Percentiles rank a stretch among this genome's conserved stretches.
Conservation (phyloP, 2,329 filamentous ascomycete genomes). For the Reticulascus tulasneorum region DNA sequence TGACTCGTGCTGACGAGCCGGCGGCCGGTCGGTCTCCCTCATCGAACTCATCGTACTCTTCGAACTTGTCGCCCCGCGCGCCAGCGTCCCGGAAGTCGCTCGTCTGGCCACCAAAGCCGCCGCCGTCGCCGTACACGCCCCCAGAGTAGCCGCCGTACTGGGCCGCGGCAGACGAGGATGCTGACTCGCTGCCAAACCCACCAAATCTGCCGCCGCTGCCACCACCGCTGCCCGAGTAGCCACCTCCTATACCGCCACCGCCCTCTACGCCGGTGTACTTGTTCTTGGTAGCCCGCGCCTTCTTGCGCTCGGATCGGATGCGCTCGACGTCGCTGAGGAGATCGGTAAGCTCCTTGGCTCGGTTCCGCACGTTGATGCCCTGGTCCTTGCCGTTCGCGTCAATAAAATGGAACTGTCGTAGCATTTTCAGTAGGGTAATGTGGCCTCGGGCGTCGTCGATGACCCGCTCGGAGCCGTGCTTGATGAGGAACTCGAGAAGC, state of each 20-base stretch:
- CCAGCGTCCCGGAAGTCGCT: constrained; percentile 62
- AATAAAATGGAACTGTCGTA: constrained; percentile 97
- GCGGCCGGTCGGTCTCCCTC: constrained; percentile 55
- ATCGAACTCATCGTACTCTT: constrained; percentile 96
- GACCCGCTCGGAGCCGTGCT: constrained; percentile 95
- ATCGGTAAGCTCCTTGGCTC: constrained; percentile 91
- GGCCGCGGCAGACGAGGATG: constrained; percentile 55
- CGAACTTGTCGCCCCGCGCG: constrained; percentile 70
- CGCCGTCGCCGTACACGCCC: constrained; percentile 90
- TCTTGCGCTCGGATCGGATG: constrained; percentile 80
- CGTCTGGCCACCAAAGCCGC: constrained; percentile 79
- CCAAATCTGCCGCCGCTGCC: constrained; percentile 63
- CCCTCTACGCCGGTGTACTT: constrained; percentile 96
- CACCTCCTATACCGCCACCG: constrained; percentile 58
- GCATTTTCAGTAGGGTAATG: constrained; percentile 93
- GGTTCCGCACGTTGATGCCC: constrained; percentile 93
- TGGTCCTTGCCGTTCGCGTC: constrained; percentile 96
- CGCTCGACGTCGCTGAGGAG: constrained; percentile 89
- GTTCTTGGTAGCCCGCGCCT: constrained; percentile 82
- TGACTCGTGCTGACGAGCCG: constrained; percentile 46
- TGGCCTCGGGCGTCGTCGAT: constrained; percentile 96
- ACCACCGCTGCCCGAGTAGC: constrained; percentile 45
- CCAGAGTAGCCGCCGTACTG: constrained; percentile 59
- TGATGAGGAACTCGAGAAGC: constrained; percentile 93
- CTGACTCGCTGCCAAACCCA: constrained; percentile 87